Evolutionary conservation across 225 moss, liverwort and hornwort species (phyloP).

Genomic region (Rhytidiadelphus loreus): DNA sequence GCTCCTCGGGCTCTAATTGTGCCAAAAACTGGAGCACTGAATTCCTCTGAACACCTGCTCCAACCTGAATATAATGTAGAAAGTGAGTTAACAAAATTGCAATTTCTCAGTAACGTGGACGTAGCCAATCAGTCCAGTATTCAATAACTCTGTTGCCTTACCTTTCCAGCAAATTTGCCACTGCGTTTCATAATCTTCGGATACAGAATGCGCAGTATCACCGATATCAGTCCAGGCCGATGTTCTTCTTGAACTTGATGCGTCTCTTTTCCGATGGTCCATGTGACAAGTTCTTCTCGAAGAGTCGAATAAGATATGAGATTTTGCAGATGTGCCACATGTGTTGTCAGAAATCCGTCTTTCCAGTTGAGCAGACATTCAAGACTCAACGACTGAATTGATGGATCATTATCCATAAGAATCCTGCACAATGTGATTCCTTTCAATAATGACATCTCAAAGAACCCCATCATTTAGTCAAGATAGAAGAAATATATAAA

Average conservation of each 20-base stretch:
- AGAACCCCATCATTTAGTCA: neutral
- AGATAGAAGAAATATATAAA: neutral
- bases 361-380: slow-evolving; percentile 92
- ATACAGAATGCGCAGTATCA: slow-evolving; percentile 66
- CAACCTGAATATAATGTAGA: slow-evolving; percentile 26
- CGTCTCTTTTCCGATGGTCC: slow-evolving; percentile 73
- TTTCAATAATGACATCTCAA: neutral
- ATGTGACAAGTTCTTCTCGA: slow-evolving; percentile 90
- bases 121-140: neutral
- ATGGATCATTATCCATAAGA: slow-evolving; percentile 82
- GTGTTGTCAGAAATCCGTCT: slow-evolving; percentile 57
- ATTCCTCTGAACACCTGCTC: slow-evolving; percentile 78
- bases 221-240: slow-evolving; percentile 53
- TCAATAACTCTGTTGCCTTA: neutral
- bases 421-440: slow-evolving; percentile 20
- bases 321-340: slow-evolving; percentile 74
- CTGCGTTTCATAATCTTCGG: slow-evolving; percentile 95
- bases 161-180: slow-evolving; percentile 79
- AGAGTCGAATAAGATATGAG: slow-evolving; percentile 74
- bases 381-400: slow-evolving; percentile 72
- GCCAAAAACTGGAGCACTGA: slow-evolving; percentile 87
- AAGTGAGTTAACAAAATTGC: neutral
- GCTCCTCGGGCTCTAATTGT: slow-evolving; percentile 68
- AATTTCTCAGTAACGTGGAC: neutral
- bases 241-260: slow-evolving; percentile 75